Percentiles rank a stretch among this genome's conserved stretches.
These are phyloP conservation scores for Kazachstania taianensis DNA, from an alignment of 805 yeast species.

Conservation along the genomic window DNA sequence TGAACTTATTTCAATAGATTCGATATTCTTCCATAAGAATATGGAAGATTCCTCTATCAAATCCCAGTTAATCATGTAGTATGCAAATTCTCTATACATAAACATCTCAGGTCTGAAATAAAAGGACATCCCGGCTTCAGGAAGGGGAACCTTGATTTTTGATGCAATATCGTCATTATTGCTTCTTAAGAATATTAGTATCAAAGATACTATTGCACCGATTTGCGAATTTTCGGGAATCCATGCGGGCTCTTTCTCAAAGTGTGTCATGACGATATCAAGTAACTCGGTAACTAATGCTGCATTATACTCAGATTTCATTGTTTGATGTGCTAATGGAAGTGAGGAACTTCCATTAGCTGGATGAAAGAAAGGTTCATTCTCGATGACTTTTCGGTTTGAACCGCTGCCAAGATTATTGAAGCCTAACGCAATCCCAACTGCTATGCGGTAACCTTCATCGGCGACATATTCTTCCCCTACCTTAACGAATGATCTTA, in stretches of 20 bases:
- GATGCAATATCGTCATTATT: conserved; percentile 47
- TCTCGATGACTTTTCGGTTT: not conserved
- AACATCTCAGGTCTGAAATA: conserved; percentile 59
- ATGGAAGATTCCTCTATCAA: conserved; percentile 35
- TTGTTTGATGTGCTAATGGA: not conserved
- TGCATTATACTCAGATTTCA: conserved; percentile 3
- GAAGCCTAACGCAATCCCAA: conserved; percentile 81
- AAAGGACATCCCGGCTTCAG: conserved; percentile 15
- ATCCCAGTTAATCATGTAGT: conserved; percentile 66
- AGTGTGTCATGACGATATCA: conserved; percentile 10
- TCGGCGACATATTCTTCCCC: conserved; percentile 48
- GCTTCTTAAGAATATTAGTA: conserved; percentile 64
- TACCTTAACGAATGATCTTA: conserved; percentile 39
- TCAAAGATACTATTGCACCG: conserved; percentile 71
- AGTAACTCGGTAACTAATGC: conserved; percentile 8
- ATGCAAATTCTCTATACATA: conserved; percentile 52
- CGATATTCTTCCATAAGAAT: conserved; percentile 16
- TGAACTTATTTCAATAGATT: conserved; percentile 5
- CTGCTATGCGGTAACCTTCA: conserved; percentile 78
- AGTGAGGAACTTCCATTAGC: not conserved
- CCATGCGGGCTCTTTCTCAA: conserved; percentile 23
- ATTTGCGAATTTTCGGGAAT: conserved; percentile 32
- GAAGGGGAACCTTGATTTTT: conserved; percentile 50
- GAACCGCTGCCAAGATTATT: conserved; percentile 53
- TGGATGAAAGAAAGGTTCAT: not conserved